These are phyloP conservation scores for Chalciporus pseudorubinellus DNA, from an alignment of 768 basidiomycete genomes.

Conservation along the genomic window DNA sequence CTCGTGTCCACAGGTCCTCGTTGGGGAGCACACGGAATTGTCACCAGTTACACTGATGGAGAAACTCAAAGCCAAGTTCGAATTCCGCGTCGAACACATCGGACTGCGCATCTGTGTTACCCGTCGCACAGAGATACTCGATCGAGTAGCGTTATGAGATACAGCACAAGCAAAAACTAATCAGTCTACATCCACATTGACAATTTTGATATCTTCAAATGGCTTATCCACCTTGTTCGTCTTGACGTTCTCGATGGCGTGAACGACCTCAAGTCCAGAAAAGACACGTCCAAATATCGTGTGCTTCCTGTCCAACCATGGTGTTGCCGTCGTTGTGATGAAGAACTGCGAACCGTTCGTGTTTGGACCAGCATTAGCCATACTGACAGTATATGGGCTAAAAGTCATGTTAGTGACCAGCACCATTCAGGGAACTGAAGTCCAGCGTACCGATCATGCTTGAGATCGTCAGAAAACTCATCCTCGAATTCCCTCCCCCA, in stretches of 20 bases:
- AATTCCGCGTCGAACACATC: constrained; percentile 26
- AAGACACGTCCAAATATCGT: constrained; percentile 91
- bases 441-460: constrained; percentile 76
- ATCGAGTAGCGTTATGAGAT: constrained; percentile 47
- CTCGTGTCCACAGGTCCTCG: constrained; percentile 47
- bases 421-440: neutral
- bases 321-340: constrained; percentile 91
- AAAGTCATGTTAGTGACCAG: constrained; percentile 4
- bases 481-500: constrained; percentile 93
- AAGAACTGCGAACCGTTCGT: constrained; percentile 99
- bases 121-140: constrained; percentile 38
- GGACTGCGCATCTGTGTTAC: constrained; percentile 23
- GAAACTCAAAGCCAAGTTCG: constrained; percentile 36
- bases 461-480: constrained; percentile 85
- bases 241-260: constrained; percentile 89
- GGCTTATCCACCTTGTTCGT: constrained; percentile 84
- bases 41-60: constrained; percentile 24
- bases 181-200: constrained; percentile 74
- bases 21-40: constrained; percentile 10
- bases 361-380: constrained; percentile 87
- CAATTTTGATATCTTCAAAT: constrained; percentile 90
- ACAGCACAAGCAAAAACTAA: neutral
- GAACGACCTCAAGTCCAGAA: constrained; percentile 85
- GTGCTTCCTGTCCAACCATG: constrained; percentile 90
- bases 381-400: constrained; percentile 92